These are phyloP conservation scores for Apiosordaria backusii DNA, from an alignment of 495 filamentous ascomycete species.

Conservation along the genomic window DNA sequence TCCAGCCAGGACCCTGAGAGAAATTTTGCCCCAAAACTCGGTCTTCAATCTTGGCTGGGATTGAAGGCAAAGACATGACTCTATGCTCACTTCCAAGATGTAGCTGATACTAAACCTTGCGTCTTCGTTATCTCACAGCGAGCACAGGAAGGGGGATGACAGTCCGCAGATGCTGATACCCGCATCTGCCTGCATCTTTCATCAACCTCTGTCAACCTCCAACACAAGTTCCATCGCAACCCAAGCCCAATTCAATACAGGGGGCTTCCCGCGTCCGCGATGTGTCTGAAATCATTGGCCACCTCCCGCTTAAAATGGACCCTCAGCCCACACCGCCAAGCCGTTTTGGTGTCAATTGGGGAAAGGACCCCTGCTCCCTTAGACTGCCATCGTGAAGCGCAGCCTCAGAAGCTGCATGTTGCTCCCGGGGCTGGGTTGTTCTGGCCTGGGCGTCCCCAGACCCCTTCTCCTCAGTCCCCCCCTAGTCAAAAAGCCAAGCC, in stretches of 20 bases:
- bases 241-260: neutral
- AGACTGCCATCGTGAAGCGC: conserved; percentile 14
- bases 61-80: neutral
- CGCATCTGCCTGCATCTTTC: neutral
- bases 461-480: neutral
- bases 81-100: neutral
- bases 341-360: conserved; percentile 2
- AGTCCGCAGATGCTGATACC: neutral
- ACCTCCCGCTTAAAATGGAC: neutral
- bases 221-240: conserved; percentile 1
- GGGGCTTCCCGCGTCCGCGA: neutral
- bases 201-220: too few species aligned
- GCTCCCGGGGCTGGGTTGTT: conserved; percentile 3
- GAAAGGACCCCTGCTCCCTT: neutral
- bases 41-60: neutral
- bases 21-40: neutral
- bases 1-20: neutral
- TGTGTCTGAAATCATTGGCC: neutral
- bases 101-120: neutral
- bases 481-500: neutral
- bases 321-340: conserved; percentile 7
- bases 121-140: too few species aligned
- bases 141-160: neutral
- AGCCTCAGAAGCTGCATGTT: conserved; percentile 7
- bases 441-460: neutral